Conservation (phyloP, 148 eudicot genomes). For the Chenopodium suecicum region DNA sequence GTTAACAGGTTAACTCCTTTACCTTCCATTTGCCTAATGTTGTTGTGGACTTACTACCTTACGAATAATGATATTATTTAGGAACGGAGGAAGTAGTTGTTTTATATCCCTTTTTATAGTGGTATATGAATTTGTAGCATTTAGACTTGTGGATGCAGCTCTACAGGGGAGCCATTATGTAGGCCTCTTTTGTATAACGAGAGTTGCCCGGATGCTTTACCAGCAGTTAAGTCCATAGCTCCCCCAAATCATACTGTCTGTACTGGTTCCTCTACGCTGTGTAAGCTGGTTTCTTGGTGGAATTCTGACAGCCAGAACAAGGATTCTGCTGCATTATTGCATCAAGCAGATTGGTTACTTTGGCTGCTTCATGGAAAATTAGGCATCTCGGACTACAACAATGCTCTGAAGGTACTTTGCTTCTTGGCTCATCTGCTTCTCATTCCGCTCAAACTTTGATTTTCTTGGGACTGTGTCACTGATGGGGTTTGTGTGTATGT, state of each 20-base stretch:
- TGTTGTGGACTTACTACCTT: neutral
- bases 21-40: neutral
- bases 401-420: slow-evolving; percentile 77
- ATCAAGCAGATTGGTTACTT: slow-evolving; percentile 95
- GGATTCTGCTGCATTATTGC: slow-evolving; percentile 68
- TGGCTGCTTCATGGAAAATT: slow-evolving; percentile 96
- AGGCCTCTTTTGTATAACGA: slow-evolving; percentile 81
- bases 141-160: slow-evolving; percentile 47
- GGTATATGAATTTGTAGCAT: slow-evolving; percentile 12
- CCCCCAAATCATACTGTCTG: slow-evolving; percentile 95
- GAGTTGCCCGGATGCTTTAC: slow-evolving; percentile 83
- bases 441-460: neutral
- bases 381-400: slow-evolving; percentile 95
- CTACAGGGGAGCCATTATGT: slow-evolving; percentile 75
- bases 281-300: slow-evolving; percentile 99
- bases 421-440: neutral
- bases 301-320: slow-evolving; percentile 44
- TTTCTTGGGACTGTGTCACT: neutral
- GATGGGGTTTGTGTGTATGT: neutral
- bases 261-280: slow-evolving; percentile 81
- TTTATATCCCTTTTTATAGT: neutral
- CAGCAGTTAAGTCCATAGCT: slow-evolving; percentile 77
- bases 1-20: slow-evolving; percentile 54
- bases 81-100: neutral
- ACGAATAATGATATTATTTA: neutral